Base-by-base conservation (phyloP, 2,329 filamentous ascomycete genomes). In the Penicillium sp. region DNA sequence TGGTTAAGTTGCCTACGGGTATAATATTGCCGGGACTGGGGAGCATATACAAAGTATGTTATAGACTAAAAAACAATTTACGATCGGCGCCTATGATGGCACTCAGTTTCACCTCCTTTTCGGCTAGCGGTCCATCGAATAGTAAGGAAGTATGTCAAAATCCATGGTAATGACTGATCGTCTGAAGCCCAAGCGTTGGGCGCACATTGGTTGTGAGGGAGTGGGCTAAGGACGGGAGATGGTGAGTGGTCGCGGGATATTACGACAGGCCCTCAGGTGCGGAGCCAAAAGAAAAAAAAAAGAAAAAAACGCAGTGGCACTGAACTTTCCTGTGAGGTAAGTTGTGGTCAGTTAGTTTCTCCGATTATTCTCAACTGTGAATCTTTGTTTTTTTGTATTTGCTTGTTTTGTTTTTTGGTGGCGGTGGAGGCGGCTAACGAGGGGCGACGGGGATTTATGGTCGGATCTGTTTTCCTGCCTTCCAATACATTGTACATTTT, bases 111-210 rank as follows among this genome's bases (percentile, higher is more conserved):
- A 66, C 62, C 54, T 64, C 56, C 54, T 61, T 57, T 64, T 58
- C 47, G 59, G 54, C 50, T 54, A 51, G 51, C 58, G 56, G 60
- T 62, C 64, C 61, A 57, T 66, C 67, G 67, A 66, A 65, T 66
- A 52, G 58, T 56, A 57, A 50, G 29, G 21, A 40, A 48, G 35
- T 29, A 59, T 46, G 60, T 63, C 46, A 63, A 67, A 66, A 47
- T 54, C 61, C 62, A 61, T 59, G 59, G 63, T 61, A 68, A 71
- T 69, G 66, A 43, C 17, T 27, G 69, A 69, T 72, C 69, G 56
- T 60, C 67, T 60, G 62, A 49, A 57, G 54, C 61, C 58, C 63
- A 62, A 65, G 61, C 65, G 57, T 58, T 57, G 58, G 56, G 54
- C 53, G 50, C 58, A 52, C 54, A 62, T 59, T 61, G 58, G 58